Conservation (phyloP, 176 grass and related monocot genomes). For the Zoysia japonica region DNA sequence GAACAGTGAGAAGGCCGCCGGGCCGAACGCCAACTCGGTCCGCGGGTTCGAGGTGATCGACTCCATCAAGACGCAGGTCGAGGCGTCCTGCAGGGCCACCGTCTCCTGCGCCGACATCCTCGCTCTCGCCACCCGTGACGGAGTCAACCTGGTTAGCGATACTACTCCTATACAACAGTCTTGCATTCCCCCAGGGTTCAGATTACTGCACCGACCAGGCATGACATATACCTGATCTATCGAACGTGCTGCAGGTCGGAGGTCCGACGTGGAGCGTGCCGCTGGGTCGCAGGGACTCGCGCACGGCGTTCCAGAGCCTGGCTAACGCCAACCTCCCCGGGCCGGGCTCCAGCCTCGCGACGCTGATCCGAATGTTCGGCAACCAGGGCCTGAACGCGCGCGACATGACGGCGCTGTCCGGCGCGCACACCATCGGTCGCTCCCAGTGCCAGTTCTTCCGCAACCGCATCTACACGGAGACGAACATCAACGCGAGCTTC, state of each 20-base stretch:
- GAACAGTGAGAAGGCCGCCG: conserved; percentile 76
- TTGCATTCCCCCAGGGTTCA: too few relatives aligned
- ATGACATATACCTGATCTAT: too few relatives aligned
- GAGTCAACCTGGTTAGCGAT: conserved; percentile 59
- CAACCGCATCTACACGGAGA: conserved; percentile 69
- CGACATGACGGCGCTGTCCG: too few relatives aligned
- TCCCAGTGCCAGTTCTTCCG: conserved; percentile 69
- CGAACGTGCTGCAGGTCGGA: conserved; percentile 43
- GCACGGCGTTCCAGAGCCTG: conserved; percentile 63
- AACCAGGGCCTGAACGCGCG: conserved; percentile 20
- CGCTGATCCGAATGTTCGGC: conserved; percentile 54
- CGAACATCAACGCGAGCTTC: conserved; percentile 60
- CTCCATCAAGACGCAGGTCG: conserved; percentile 73
- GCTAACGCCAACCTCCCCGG: conserved; percentile 73
- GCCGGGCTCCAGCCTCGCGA: conserved; percentile 51
- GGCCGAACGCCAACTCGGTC: conserved; percentile 65
- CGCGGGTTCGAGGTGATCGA: conserved; percentile 90
- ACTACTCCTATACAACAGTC: too few relatives aligned
- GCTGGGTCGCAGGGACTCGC: conserved; percentile 67
- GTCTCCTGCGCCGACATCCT: conserved; percentile 87
- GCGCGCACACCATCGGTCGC: neutral
- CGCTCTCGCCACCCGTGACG: conserved; percentile 67
- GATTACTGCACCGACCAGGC: too few relatives aligned
- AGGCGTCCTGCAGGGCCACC: conserved; percentile 59
- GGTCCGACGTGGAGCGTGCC: conserved; percentile 72